Evolutionary conservation across 495 filamentous ascomycete genomes (phyloP), one percentile per base, ranked within the genome.

Genomic region (Xylaria scruposa): DNA sequence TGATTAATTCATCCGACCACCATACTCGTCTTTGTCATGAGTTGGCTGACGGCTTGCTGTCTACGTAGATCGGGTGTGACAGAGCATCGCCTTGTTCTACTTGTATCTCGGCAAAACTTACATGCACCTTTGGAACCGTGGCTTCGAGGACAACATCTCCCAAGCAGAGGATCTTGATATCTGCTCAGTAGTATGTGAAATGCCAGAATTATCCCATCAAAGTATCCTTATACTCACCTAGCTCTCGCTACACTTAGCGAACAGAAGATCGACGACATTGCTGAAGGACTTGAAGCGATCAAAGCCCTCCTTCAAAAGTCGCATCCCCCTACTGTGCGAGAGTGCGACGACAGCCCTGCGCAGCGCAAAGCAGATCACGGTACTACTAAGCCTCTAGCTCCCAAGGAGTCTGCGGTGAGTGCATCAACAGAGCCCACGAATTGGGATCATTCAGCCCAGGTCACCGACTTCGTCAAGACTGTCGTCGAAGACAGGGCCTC

Each of bases 191-290:
- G 76, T 78, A 65, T 49, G 83, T 77, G 58, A 24, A 24, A 26
- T 62, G 8, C 19, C 19, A 17, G 21, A 40, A 4, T 15, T 24
- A 9, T 31, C 56, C 70, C 15, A 31, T 33, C 29, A 19, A n/a
- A 10, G 13, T 19, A 3, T 15, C 7, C 2, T 9, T 49, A 49
- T 64, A 26, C 33, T 68, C 38, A 40, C 59, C 15, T 74, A 51
- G 71, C 54, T 53, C 12, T 6, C 7, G 21, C 53, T 47, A 13
- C 31, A 4, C 73, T 15, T 17, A 78, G 76, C 58, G 75, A 78
- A 54, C 75, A 70, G 73, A 78, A 78, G 68, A 77, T 78, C 47
- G 75, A 78, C 29, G 73, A 75, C 9, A 78, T 78, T 47, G 76
- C 75, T 8, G 71, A 68, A 44, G 73, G 63, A 68, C 63, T 78